phyloP scores from a whole-genome alignment of 2,329 filamentous ascomycete species.

The Bipolaris victoriae region DNA sequence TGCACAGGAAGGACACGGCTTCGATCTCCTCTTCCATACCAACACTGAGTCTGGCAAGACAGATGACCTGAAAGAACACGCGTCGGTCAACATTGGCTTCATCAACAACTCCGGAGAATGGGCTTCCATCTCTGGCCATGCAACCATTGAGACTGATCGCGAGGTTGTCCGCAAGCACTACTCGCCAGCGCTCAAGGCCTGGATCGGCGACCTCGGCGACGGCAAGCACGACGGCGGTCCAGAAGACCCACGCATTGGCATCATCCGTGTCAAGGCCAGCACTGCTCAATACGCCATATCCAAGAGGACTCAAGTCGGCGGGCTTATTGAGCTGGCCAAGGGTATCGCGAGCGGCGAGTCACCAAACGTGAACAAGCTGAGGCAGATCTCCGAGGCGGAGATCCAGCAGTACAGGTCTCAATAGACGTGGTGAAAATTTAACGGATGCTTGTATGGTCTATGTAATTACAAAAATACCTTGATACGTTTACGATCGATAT shows the following conservation, averaged over 20 bases:
- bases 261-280: constrained; percentile 77
- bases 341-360: constrained; percentile 74
- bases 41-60: constrained; percentile 92
- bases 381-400: constrained; percentile 68
- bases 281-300: constrained; percentile 74
- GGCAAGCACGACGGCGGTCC: constrained; percentile 82
- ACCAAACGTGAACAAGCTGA: constrained; percentile 74
- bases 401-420: constrained; percentile 45
- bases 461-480: background rate
- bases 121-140: constrained; percentile 82
- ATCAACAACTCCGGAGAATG: constrained; percentile 78
- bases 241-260: constrained; percentile 79
- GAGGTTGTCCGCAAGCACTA: constrained; percentile 72
- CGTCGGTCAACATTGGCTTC: constrained; percentile 82
- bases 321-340: constrained; percentile 74
- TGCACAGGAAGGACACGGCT: constrained; percentile 72
- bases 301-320: constrained; percentile 67
- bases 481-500: background rate
- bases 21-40: constrained; percentile 88
- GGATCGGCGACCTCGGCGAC: constrained; percentile 81
- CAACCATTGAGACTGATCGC: constrained; percentile 72
- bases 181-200: constrained; percentile 74
- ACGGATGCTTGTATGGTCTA: background rate
- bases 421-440: constrained; percentile 18
- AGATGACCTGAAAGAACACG: constrained; percentile 74